phyloP scores from a whole-genome alignment of 768 basidiomycete genomes.

The Termitomyces sp. region DNA sequence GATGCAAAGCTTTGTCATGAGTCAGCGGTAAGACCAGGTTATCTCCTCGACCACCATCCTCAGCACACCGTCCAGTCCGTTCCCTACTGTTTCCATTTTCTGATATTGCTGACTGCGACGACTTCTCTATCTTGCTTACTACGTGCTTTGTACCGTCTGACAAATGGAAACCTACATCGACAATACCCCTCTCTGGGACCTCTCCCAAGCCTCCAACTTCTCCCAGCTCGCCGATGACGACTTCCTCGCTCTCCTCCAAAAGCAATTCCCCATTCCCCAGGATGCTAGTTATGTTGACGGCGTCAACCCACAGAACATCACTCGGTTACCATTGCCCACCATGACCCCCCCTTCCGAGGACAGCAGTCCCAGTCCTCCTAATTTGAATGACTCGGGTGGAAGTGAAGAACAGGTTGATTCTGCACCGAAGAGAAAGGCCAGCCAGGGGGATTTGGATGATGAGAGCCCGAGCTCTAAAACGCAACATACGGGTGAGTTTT shows the following conservation, averaged over 20 bases:
- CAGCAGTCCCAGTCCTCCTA: slow-evolving; percentile 77
- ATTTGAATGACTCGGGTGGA: slow-evolving; percentile 33
- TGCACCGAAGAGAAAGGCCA: slow-evolving; percentile 76
- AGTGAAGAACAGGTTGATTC: slow-evolving; percentile 44
- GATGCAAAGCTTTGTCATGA: slow-evolving; percentile 19
- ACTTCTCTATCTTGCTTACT: neutral
- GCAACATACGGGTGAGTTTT: slow-evolving; percentile 56
- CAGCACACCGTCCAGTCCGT: slow-evolving; percentile 2
- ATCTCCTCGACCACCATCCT: slow-evolving; percentile 18
- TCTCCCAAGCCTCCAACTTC: slow-evolving; percentile 56
- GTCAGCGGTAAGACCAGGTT: slow-evolving; percentile 20
- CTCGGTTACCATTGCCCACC: slow-evolving; percentile 46
- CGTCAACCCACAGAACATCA: slow-evolving; percentile 62
- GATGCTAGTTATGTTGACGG: slow-evolving; percentile 33
- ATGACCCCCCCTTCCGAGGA: slow-evolving; percentile 69
- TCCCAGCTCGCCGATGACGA: slow-evolving; percentile 71
- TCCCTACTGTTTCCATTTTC: neutral
- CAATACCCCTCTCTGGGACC: slow-evolving; percentile 63
- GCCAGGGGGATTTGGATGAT: slow-evolving; percentile 56
- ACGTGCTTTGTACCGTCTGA: neutral
- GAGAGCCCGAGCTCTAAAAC: slow-evolving; percentile 68
- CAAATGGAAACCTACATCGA: slow-evolving; percentile 53
- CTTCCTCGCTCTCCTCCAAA: slow-evolving; percentile 74
- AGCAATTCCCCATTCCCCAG: slow-evolving; percentile 50
- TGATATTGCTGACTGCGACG: slow-evolving; percentile 9